Base-by-base conservation (phyloP, 257 asterid genomes). In the Scutellaria baicalensis region DNA sequence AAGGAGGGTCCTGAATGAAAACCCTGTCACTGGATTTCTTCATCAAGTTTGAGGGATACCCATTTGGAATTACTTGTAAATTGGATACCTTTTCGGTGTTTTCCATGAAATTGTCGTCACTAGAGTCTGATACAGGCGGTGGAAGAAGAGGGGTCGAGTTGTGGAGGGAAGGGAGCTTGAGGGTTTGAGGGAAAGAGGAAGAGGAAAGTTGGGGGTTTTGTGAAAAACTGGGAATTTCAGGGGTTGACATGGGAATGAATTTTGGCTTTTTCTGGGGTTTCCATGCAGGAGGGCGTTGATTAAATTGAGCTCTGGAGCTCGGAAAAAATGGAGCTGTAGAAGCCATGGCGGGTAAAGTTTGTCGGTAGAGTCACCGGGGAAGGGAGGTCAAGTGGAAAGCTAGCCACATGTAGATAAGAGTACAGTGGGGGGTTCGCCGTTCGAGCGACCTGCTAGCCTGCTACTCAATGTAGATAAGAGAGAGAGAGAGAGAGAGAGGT, bases 1-100 rank as follows among this genome's bases (percentile, higher is more conserved):
- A 90, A 1, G 93, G 89, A 1, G 98, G 95, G 87, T 90, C 97
- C 36, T 79, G 84, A 33, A 93, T 84, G 75, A 88, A 88, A 61
- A 84, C 83, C 70, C 95, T 76, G 9, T 71, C 88, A 6, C 55
- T 58, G 21, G 83, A 69, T 10, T 82, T 84, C 21, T 65, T 68
- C 3, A 64, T 36, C 68, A 74, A 69, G 31, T 72, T 69, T 42
- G 69, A 23, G 43, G 84, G 75, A 57, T 51, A 39, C 71, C 87
- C 94, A 62, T 74, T 69, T 8, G 93, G 83, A 8, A 79, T 68
- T 56, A 69, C 72, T 44, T 74, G 85, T 67, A 83, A 75, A 71
- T 43, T 80, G 52, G 83, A 73, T 14, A 77, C 20, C 64, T 77
- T 84, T 27, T 79, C 79, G 52, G 77, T 71, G 68, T 55, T 69